A percentile compares a stretch with the other conserved stretches of the same genome.
Conservation (phyloP, 306 rosid genomes). For the Clitoria ternatea region DNA sequence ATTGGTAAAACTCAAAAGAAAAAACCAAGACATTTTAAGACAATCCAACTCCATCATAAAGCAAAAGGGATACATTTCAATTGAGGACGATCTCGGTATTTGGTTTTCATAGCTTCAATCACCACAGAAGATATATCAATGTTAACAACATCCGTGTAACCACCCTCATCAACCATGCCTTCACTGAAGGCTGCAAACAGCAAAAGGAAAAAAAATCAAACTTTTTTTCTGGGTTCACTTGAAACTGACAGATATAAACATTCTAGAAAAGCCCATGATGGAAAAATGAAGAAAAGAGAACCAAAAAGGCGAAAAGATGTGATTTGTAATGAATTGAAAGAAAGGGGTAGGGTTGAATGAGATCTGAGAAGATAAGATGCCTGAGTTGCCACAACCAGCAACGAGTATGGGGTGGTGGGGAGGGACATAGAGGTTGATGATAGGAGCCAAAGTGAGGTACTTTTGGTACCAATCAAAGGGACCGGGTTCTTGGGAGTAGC, state of each 20-base stretch:
- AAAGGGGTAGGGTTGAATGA: background rate
- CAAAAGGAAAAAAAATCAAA: background rate
- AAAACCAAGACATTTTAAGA: background rate
- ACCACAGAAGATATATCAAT: slow-evolving; percentile 77
- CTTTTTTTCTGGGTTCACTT: no score
- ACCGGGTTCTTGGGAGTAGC: slow-evolving; percentile 64
- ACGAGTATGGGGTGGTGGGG: slow-evolving; percentile 43
- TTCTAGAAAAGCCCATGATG: no score
- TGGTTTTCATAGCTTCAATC: slow-evolving; percentile 66
- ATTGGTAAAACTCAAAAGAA: background rate
- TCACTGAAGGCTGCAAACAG: slow-evolving; percentile 61
- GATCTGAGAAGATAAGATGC: slow-evolving; percentile 26
- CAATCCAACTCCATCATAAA: background rate
- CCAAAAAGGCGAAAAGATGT: background rate
- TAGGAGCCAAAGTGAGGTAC: slow-evolving; percentile 63
- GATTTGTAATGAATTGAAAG: background rate
- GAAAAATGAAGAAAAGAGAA: background rate
- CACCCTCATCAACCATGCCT: slow-evolving; percentile 82
- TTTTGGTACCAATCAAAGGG: slow-evolving; percentile 93
- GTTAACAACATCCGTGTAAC: slow-evolving; percentile 65
- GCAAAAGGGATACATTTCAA: slow-evolving; percentile 56
- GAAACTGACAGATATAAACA: no score
- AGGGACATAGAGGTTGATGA: slow-evolving; percentile 58
- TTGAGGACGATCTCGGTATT: slow-evolving; percentile 44
- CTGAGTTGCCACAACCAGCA: slow-evolving; percentile 86